Conservation (phyloP, 257 asterid genomes). For the Penstemon newberryi region DNA sequence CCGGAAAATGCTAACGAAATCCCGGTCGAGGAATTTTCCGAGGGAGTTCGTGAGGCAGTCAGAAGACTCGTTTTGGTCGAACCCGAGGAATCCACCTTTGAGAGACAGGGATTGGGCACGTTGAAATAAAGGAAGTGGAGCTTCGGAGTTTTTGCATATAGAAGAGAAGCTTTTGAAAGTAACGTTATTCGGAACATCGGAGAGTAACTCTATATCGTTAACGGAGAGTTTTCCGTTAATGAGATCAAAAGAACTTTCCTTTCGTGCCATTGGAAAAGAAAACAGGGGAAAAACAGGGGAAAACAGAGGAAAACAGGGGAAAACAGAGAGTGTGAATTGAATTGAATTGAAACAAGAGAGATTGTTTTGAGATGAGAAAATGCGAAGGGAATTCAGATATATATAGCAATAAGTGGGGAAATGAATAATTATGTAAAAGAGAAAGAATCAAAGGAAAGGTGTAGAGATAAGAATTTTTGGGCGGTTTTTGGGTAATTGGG, state of each 20-base stretch:
- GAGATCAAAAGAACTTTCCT: slow-evolving; percentile 38
- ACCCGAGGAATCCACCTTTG: slow-evolving; percentile 68
- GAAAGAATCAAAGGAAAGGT: slow-evolving; percentile 20
- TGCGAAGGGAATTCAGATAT: slow-evolving; percentile 6
- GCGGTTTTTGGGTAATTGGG: background rate
- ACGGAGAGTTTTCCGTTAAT: slow-evolving; percentile 42
- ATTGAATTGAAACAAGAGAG: background rate
- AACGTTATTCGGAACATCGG: slow-evolving; percentile 58
- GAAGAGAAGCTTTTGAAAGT: slow-evolving; percentile 51
- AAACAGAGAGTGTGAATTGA: slow-evolving; percentile 11
- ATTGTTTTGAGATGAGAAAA: background rate
- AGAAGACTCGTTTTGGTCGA: slow-evolving; percentile 40
- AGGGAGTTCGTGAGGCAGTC: slow-evolving; percentile 55
- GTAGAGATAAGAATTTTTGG: background rate
- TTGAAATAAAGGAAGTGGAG: slow-evolving; percentile 45
- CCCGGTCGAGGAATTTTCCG: slow-evolving; percentile 55
- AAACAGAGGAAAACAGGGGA: slow-evolving; percentile 25
- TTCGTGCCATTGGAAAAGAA: slow-evolving; percentile 34
- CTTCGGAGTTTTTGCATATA: slow-evolving; percentile 41
- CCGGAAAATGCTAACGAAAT: slow-evolving; percentile 75
- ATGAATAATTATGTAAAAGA: slow-evolving; percentile 5
- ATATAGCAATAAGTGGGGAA: slow-evolving; percentile 5
- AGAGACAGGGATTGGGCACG: slow-evolving; percentile 47
- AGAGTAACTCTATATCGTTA: slow-evolving; percentile 42
- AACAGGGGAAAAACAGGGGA: slow-evolving; percentile 36